Evolutionary conservation across 306 rosid genomes (phyloP).

Genomic region (Rosa chinensis): DNA sequence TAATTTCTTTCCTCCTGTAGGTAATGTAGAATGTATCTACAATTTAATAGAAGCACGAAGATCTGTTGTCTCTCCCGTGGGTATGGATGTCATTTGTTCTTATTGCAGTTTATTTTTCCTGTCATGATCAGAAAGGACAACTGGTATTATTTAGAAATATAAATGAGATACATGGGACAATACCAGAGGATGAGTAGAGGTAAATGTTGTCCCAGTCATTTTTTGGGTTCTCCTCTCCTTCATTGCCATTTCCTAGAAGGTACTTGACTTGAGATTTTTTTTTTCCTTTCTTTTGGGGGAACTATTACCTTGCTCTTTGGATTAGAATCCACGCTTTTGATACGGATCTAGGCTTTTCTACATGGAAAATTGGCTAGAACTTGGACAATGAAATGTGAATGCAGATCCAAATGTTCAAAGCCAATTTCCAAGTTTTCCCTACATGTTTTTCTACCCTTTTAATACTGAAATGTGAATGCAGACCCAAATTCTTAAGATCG

Average conservation of each 20-base stretch:
- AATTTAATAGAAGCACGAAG: background rate
- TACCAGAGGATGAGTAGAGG: background rate
- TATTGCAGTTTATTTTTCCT: background rate
- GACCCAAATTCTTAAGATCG: no score
- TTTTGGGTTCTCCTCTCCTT: background rate
- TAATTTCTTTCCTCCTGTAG: background rate
- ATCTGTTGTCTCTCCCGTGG: background rate
- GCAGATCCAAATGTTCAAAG: no score
- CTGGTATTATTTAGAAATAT: background rate
- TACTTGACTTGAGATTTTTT: background rate
- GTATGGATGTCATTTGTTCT: constrained; percentile 3
- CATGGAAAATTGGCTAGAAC: background rate
- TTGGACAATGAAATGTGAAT: no score
- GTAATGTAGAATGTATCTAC: background rate
- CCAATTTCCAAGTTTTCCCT: no score
- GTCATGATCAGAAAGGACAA: background rate
- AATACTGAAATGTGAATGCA: no score
- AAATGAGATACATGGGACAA: background rate
- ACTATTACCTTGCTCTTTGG: no score
- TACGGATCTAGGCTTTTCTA: background rate
- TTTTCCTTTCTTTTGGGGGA: no score
- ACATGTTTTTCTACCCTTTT: no score
- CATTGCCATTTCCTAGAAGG: background rate
- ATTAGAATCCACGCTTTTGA: no score
- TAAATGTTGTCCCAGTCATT: background rate